Evolutionary conservation across 768 basidiomycete species (phyloP).

Genomic region (Phylloporus scabripes): DNA sequence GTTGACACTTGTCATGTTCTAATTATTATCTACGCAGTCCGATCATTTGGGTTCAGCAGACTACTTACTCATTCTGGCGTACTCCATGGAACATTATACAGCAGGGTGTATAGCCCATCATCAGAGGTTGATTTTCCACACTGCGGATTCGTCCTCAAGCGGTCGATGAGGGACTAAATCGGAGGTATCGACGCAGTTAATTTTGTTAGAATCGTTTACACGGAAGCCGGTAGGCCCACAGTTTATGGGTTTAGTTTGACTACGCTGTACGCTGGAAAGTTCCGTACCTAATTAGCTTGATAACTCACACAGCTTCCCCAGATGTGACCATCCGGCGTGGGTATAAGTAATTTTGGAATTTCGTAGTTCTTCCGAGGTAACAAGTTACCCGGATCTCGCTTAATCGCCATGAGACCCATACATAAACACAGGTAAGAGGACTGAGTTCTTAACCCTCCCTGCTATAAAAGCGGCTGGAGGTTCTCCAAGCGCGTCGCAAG

Average conservation of each 20-base stretch:
- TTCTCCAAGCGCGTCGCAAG: neutral
- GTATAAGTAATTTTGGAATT: neutral
- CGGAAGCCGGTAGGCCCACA: neutral
- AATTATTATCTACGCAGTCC: neutral
- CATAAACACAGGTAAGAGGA: neutral
- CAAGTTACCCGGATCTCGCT: neutral
- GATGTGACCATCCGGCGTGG: neutral
- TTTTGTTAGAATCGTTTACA: neutral
- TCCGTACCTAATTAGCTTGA: neutral
- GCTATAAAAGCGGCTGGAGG: neutral
- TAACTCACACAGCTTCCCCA: neutral
- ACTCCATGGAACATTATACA: neutral
- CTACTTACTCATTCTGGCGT: neutral
- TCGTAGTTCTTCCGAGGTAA: too few relatives aligned
- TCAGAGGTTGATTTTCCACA: neutral
- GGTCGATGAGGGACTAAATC: neutral
- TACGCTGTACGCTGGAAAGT: neutral
- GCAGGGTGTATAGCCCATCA: too few relatives aligned
- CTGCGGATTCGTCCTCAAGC: neutral
- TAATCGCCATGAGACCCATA: neutral
- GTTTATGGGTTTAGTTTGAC: neutral
- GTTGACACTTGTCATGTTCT: neutral
- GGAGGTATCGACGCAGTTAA: neutral
- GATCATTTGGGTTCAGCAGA: neutral
- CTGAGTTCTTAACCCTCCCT: neutral